phyloP scores from a whole-genome alignment of 768 basidiomycete genomes.

The Cystobasidium ongulense region DNA sequence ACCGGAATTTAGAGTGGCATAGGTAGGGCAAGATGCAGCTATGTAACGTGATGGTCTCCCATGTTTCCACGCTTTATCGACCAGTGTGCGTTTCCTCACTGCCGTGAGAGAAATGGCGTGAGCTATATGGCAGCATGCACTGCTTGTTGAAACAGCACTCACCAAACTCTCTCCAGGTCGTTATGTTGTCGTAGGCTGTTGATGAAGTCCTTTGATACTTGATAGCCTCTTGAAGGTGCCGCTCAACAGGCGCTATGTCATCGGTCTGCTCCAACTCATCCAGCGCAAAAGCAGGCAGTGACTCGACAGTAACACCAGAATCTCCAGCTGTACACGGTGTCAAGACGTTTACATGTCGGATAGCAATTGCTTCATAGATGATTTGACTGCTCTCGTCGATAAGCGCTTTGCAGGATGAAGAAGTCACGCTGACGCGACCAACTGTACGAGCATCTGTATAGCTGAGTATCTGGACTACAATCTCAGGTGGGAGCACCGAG shows the following conservation, averaged over 20 bases:
- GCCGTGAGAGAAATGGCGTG: neutral
- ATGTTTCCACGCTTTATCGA: neutral
- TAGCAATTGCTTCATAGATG: slow-evolving; percentile 23
- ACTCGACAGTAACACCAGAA: neutral
- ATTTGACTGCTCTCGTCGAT: neutral
- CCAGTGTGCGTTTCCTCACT: neutral
- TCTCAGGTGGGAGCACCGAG: neutral
- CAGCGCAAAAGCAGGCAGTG: neutral
- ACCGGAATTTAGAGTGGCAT: neutral
- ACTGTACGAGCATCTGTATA: neutral
- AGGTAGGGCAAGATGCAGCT: neutral
- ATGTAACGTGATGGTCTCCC: neutral
- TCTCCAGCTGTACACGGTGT: slow-evolving; percentile 11
- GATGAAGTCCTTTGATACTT: slow-evolving; percentile 1
- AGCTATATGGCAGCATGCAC: no score
- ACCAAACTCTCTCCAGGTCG: neutral
- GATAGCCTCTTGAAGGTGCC: neutral
- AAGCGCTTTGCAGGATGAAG: neutral
- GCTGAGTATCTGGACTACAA: slow-evolving; percentile 11
- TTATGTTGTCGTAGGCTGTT: neutral
- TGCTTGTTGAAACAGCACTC: neutral
- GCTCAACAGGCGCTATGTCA: neutral
- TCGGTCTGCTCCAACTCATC: neutral
- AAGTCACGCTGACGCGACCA: neutral
- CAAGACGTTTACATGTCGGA: neutral